phyloP scores from a whole-genome alignment of 2,329 filamentous ascomycete species.

The Tolypocladium capitatum region DNA sequence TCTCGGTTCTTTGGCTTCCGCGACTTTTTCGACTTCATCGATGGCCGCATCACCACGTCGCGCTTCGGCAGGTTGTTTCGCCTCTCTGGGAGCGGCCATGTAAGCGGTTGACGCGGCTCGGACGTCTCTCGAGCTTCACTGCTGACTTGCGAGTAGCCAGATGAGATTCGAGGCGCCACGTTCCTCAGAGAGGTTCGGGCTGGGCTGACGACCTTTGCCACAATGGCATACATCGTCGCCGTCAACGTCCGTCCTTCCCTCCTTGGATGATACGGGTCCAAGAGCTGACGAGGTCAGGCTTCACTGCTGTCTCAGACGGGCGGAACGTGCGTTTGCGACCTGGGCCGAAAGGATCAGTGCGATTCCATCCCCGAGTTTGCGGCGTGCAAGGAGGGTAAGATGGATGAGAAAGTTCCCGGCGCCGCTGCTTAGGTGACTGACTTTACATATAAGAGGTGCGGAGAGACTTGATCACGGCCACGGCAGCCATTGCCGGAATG shows the following conservation, averaged over 20 bases:
- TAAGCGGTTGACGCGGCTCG: conserved; percentile 21
- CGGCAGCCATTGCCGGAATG: conserved; percentile 65
- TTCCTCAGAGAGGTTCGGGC: conserved; percentile 71
- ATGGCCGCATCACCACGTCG: conserved; percentile 25
- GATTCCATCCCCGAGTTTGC: conserved; percentile 29
- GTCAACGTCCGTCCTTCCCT: conserved; percentile 38
- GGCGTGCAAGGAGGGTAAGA: conserved; percentile 31
- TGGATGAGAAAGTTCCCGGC: not conserved
- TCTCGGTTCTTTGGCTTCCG: conserved; percentile 20
- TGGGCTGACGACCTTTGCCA: conserved; percentile 66
- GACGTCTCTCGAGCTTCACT: not conserved
- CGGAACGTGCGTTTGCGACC: conserved; percentile 59
- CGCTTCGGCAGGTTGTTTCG: conserved; percentile 48
- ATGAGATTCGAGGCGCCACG: conserved; percentile 52
- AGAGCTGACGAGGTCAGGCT: conserved; percentile 34
- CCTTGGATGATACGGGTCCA: not conserved
- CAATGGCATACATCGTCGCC: conserved; percentile 78
- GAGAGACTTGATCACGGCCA: conserved; percentile 69
- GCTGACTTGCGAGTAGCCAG: conserved; percentile 32
- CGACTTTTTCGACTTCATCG: conserved; percentile 21
- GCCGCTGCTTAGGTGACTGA: not conserved
- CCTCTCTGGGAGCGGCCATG: conserved; percentile 55
- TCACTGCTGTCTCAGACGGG: conserved; percentile 63
- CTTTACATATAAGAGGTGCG: conserved; percentile 38
- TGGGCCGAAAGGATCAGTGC: conserved; percentile 30